Conservation (phyloP, 1,139 yeast genomes). For the Blastobotrys persicus region DNA sequence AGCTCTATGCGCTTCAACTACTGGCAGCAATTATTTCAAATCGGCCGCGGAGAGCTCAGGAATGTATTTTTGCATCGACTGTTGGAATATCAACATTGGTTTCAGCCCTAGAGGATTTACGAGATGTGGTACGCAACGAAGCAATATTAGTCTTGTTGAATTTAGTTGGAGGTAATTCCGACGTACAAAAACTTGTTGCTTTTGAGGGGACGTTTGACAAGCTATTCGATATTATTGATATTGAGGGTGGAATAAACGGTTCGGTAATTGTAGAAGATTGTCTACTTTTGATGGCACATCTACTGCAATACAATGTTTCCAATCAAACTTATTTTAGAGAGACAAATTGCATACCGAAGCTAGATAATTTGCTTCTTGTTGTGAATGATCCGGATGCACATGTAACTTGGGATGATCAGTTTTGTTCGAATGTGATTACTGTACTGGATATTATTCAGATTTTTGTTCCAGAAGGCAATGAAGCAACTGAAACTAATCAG, state of each 20-base stretch:
- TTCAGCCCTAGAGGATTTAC: conserved; percentile 45
- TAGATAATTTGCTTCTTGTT: conserved; percentile 61
- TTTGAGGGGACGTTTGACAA: conserved; percentile 90
- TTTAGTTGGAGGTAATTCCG: conserved; percentile 75
- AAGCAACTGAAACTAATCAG: conserved; percentile 62
- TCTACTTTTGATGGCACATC: conserved; percentile 65
- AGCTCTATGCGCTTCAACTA: conserved; percentile 77
- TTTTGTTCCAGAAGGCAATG: conserved; percentile 74
- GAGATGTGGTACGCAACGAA: conserved; percentile 87
- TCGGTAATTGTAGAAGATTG: conserved; percentile 91
- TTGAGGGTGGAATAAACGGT: conserved; percentile 90
- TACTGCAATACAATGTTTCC: conserved; percentile 79
- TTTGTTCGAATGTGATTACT: conserved; percentile 50
- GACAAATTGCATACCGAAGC: conserved; percentile 68
- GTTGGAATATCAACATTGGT: conserved; percentile 79
- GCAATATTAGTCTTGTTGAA: conserved; percentile 80
- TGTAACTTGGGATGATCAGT: conserved; percentile 23
- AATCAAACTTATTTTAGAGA: conserved; percentile 89
- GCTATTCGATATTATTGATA: conserved; percentile 70
- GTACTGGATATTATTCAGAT: conserved; percentile 71
- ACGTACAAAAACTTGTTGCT: conserved; percentile 89
- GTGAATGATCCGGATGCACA: conserved; percentile 44
- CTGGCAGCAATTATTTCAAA: conserved; percentile 80
- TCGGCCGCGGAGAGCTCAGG: conserved; percentile 73
- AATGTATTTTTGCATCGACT: conserved; percentile 68